Conservation (phyloP, 169 alveolate genomes). For the Cryptosporidium bovis region DNA sequence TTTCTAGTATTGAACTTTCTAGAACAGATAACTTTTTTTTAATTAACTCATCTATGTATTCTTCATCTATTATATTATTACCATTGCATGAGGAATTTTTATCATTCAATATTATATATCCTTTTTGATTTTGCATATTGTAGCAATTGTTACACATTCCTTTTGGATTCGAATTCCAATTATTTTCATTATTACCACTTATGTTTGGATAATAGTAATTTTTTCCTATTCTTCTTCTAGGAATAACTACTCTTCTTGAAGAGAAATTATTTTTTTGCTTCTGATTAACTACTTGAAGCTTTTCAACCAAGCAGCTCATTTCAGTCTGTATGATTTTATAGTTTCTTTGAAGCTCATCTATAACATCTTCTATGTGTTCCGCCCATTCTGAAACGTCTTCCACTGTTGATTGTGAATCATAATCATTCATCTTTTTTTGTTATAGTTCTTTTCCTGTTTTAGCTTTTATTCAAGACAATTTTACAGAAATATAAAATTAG, state of each 20-base stretch:
- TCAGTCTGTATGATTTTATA: constrained; percentile 67
- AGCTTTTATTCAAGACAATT: too few species aligned
- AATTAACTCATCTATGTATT: constrained; percentile 40
- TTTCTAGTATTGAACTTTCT: constrained; percentile 32
- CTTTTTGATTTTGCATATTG: constrained; percentile 2
- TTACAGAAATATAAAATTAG: too few species aligned
- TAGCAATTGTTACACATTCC: constrained; percentile 23
- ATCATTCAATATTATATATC: background rate
- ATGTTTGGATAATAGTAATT: background rate
- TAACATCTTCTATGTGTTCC: constrained; percentile 74
- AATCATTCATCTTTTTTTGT: constrained; percentile 17
- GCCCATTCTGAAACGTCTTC: constrained; percentile 76
- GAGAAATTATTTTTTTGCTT: constrained; percentile 7
- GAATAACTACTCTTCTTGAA: constrained; percentile 38
- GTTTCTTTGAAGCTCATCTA: constrained; percentile 63
- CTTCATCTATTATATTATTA: constrained; percentile 21
- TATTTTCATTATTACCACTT: constrained; percentile 9
- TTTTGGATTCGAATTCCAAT: constrained; percentile 6
- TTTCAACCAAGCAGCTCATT: constrained; percentile 61
- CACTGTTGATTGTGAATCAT: constrained; percentile 63
- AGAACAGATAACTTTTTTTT: constrained; percentile 2
- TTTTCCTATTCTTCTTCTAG: constrained; percentile 4
- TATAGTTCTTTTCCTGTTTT: too few species aligned
- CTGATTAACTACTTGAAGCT: constrained; percentile 26
- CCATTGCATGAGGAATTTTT: constrained; percentile 4